These are phyloP conservation scores for Xylariales sp. DNA, from an alignment of 2,329 filamentous ascomycete genomes.

Conservation along the genomic window DNA sequence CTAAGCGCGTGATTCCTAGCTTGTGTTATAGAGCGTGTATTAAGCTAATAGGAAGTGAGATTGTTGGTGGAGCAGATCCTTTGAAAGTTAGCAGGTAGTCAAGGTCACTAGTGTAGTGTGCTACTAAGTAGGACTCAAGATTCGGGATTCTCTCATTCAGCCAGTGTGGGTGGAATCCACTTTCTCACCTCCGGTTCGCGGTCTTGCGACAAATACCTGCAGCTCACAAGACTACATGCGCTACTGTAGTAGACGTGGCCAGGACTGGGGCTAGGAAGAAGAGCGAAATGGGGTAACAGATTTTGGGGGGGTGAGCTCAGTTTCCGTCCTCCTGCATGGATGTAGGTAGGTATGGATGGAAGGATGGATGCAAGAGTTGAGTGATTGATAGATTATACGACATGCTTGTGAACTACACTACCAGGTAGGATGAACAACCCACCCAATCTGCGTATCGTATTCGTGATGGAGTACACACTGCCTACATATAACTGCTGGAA, in stretches of 20 bases:
- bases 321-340: not conserved
- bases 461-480: slow-evolving; percentile 14
- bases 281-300: slow-evolving; percentile 13
- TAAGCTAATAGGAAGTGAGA: slow-evolving; percentile 20
- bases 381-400: slow-evolving; percentile 19
- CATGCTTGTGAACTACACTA: slow-evolving; percentile 7
- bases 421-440: slow-evolving; percentile 15
- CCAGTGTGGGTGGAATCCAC: slow-evolving; percentile 35
- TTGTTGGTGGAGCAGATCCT: slow-evolving; percentile 31
- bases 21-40: not conserved
- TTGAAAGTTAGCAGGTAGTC: not conserved
- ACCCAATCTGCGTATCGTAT: slow-evolving; percentile 26
- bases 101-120: not conserved
- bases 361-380: slow-evolving; percentile 6
- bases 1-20: slow-evolving; percentile 2
- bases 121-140: slow-evolving; percentile 12
- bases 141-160: slow-evolving; percentile 12
- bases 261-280: slow-evolving; percentile 10
- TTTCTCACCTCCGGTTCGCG: slow-evolving; percentile 34
- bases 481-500: slow-evolving; percentile 6
- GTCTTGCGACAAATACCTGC: slow-evolving; percentile 34
- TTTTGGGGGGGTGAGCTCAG: not conserved
- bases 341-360: too few relatives aligned
- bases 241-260: slow-evolving; percentile 34
- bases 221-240: slow-evolving; percentile 29